Base-by-base conservation (phyloP, 257 asterid genomes). In the Fraxinus quadrangulata region DNA sequence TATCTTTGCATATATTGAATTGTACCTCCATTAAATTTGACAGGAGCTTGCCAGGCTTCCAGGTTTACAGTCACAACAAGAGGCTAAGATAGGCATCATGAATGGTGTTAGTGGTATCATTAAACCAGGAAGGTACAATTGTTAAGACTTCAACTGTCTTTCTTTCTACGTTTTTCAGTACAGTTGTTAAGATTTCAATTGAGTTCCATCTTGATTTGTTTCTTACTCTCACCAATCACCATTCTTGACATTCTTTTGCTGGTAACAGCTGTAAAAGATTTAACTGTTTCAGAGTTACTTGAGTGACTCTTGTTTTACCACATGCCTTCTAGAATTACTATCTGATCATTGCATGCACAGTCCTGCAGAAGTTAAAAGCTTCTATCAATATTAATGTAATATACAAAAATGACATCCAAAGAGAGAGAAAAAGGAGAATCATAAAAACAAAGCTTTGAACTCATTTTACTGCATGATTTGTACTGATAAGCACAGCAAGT, bases 101-200 rank as follows among this genome's bases (percentile, higher is more conserved):
- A 77, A 86, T 24, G 88, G 80, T 73, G 88, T 83, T 23, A 86
- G 91, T 51, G 92, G 97, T 67, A 68, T 83, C 83, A 86, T 91
- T 71, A 82, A 83, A 81, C 97, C 97, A 21, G 89, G 97, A 80
- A 87, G 94, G 96, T 91, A 56, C 51, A 42, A 42, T 42, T 42
- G 51, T 42, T 42, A 3, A 42, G 51, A 11, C 51, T 42, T 42
- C 51, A 17, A 56, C 26, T 56, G 11, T 56, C 66, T 56, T n/a
- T 56, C 66, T 56, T 1, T n/a, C n/a, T 56, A n/a, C 10, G 6
- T 56, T 6, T 56, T 56, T 26, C 66, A n/a, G 4, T 16, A 47
- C 59, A n/a, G n/a, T 56, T 56, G 12, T 7, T 56, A 47, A 56
- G 11, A 56, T n/a, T 3, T 63, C 69, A 63, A 9, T 26, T 12